Base-by-base conservation (phyloP, 2,329 filamentous ascomycete genomes). In the Microcyclospora pomicola region DNA sequence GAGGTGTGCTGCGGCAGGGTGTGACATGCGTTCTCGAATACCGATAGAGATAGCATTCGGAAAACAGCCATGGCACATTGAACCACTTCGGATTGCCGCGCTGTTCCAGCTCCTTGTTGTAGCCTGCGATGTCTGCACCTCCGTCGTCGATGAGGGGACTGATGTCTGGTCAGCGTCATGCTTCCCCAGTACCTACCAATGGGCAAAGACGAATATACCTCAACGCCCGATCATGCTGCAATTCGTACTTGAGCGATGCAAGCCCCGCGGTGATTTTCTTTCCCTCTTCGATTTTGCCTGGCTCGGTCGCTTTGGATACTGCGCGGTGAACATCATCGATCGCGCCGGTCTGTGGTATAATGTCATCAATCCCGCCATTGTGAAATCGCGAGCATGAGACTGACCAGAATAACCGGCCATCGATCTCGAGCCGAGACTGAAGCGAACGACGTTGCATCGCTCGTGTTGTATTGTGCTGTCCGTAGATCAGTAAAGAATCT, bases 1-100 rank as follows among this genome's bases (percentile, higher is more conserved):
- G 30, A 31, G 9, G 9, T 31, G 6, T 6, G 4, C 30, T 30
- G 14, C 4, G 19, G 19, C 19, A 24, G 19, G 19, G 19, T 7
- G 19, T 4, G 19, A 24, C 19, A 24, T 24, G 19, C 9, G n/a
- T 10, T 3, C 10, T 19, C 41, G 52, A 54, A 37, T 64, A 80
- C 77, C 82, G 71, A 66, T 88, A 96, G 41, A 98, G 72, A 60
- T 96, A 96, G 67, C 91, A 96, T 66, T 98, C 91, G 16, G 80
- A 69, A 61, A 76, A 98, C 2, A 98, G 71, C 91, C 91, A 98
- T 5, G 86, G 73, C 5, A 80, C 76, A 45, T 80, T 72, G 55
- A 88, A 80, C 91, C 91, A 98, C 34, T 72, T 77, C 0, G 82
- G 75, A 34, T 71, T 73, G 32, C 79, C 82, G 14, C 85, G 71